Evolutionary conservation across 2,329 filamentous ascomycete species (phyloP).

Genomic region (Leptoxyphium fumago): DNA sequence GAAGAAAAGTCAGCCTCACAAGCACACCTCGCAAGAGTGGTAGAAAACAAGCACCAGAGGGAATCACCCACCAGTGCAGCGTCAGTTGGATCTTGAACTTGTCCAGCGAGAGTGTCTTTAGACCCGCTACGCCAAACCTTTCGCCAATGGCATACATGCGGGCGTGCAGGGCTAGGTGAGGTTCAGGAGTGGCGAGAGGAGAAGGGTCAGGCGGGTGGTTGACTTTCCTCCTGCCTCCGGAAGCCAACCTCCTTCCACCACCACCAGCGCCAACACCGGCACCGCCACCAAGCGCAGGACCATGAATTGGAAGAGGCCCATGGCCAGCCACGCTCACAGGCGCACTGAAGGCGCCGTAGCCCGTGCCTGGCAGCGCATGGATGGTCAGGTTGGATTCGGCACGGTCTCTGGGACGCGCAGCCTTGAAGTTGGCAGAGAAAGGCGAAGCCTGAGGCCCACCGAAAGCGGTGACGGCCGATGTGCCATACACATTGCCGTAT

Average conservation of each 20-base stretch:
- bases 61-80: conserved; percentile 8
- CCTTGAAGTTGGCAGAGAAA: conserved; percentile 1
- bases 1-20: background rate
- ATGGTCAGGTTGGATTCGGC: conserved; percentile 10
- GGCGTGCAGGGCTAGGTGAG: conserved; percentile 11
- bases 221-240: background rate
- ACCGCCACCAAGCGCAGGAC: no score
- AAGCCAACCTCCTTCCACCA: background rate
- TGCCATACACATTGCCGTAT: conserved; percentile 13
- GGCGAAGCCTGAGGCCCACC: conserved; percentile 7
- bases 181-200: conserved; percentile 8
- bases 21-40: background rate
- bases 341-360: conserved; percentile 3
- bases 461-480: conserved; percentile 12
- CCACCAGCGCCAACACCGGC: background rate
- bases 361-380: conserved; percentile 9
- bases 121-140: conserved; percentile 11
- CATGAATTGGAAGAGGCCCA: conserved; percentile 1
- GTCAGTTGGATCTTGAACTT: conserved; percentile 15
- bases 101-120: conserved; percentile 11
- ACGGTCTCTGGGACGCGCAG: conserved; percentile 2
- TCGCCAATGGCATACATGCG: conserved; percentile 13
- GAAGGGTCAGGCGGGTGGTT: conserved; percentile 7
- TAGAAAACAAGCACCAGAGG: background rate
- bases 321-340: background rate